Percentiles rank a stretch among this genome's conserved stretches.
Evolutionary conservation across 2,329 filamentous ascomycete species (phyloP).

Genomic region (Trichoderma brevicompactum): DNA sequence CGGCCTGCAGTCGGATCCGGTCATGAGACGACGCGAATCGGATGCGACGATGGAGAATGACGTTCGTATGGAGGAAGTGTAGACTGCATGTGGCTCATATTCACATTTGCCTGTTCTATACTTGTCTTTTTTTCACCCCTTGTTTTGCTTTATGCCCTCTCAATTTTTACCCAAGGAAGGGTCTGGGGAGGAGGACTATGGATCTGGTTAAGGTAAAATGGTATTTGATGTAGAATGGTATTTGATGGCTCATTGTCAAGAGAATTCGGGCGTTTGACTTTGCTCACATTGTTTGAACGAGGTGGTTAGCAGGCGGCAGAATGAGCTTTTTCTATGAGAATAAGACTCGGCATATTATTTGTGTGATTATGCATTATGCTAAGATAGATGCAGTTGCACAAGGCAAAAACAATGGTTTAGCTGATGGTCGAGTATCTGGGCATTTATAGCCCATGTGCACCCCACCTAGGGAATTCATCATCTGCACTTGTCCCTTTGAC

Average conservation of each 20-base stretch:
- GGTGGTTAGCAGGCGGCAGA: background rate
- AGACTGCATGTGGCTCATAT: background rate
- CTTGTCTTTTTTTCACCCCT: background rate
- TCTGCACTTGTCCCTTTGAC: too few species aligned
- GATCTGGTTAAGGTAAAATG: too few species aligned
- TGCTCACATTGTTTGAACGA: background rate
- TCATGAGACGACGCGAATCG: conserved; percentile 8
- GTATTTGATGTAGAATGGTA: too few species aligned
- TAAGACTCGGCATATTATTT: too few species aligned
- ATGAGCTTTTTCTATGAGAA: background rate
- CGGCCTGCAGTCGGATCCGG: background rate
- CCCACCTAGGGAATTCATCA: too few species aligned
- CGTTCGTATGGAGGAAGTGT: conserved; percentile 2
- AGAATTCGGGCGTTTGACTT: background rate
- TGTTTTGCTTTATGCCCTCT: too few species aligned
- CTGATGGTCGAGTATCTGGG: background rate
- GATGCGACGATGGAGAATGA: conserved; percentile 28
- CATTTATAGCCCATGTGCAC: too few species aligned
- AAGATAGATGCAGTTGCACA: background rate
- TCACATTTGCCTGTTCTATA: background rate
- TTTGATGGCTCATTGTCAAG: too few species aligned
- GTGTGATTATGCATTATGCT: background rate
- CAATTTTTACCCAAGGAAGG: too few species aligned
- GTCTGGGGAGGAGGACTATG: too few species aligned
- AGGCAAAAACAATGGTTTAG: background rate